Evolutionary conservation across 495 filamentous ascomycete genomes (phyloP).

Genomic region (Usnea hakonensis): DNA sequence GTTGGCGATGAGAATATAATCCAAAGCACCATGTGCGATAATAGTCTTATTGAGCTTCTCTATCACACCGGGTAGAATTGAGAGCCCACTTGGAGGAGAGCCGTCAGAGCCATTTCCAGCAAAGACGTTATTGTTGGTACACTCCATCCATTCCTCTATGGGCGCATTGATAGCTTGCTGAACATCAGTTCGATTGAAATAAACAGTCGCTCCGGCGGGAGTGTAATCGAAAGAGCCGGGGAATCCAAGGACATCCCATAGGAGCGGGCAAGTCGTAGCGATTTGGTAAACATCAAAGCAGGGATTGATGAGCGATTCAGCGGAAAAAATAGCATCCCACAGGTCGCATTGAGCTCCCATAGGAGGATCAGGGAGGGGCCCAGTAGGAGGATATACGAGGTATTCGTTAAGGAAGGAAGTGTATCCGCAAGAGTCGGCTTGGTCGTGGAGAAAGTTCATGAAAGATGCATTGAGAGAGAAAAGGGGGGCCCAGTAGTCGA

Average conservation of each 20-base stretch:
- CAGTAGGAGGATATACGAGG: conserved; percentile 60
- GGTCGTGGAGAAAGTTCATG: conserved; percentile 46
- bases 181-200: conserved; percentile 75
- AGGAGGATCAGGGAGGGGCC: conserved; percentile 41
- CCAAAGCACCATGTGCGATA: conserved; percentile 58
- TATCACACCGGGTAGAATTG: conserved; percentile 61
- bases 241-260: conserved; percentile 70
- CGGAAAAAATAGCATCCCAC: conserved; percentile 50
- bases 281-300: conserved; percentile 79
- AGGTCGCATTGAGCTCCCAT: conserved; percentile 47
- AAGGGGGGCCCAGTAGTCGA: conserved; percentile 53
- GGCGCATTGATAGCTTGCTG: conserved; percentile 68
- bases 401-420: conserved; percentile 52
- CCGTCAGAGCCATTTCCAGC: conserved; percentile 35
- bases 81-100: conserved; percentile 41
- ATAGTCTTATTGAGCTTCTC: conserved; percentile 62
- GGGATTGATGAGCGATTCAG: conserved; percentile 56
- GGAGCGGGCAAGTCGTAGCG: conserved; percentile 62
- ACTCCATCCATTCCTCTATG: conserved; percentile 52
- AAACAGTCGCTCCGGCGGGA: conserved; percentile 50
- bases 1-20: conserved; percentile 54
- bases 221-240: conserved; percentile 47
- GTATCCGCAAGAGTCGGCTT: conserved; percentile 56
- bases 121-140: conserved; percentile 49
- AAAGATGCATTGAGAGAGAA: conserved; percentile 63